phyloP scores from a whole-genome alignment of 306 rosid species.

The Rosa rugosa region DNA sequence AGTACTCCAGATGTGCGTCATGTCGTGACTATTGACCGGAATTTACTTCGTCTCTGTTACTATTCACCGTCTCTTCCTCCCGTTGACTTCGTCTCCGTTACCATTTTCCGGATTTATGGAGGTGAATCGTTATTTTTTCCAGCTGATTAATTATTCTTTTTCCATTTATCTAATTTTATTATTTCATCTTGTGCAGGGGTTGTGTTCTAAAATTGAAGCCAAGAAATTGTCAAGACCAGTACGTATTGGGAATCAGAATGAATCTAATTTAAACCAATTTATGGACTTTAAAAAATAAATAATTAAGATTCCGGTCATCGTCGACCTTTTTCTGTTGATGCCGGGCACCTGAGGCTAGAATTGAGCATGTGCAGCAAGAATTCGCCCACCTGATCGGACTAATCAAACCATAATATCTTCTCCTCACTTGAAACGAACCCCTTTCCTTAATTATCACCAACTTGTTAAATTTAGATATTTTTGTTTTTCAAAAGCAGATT shows the following conservation, averaged over 20 bases:
- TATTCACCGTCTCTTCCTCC: background rate
- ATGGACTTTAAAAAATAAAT: background rate
- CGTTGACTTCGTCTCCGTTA: background rate
- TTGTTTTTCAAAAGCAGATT: background rate
- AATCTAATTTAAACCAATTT: background rate
- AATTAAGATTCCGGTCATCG: background rate
- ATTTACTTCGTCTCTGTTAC: background rate
- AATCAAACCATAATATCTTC: background rate
- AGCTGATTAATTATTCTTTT: background rate
- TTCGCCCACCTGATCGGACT: background rate
- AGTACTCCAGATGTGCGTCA: background rate
- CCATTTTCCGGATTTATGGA: background rate
- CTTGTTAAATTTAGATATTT: background rate
- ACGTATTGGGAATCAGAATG: background rate
- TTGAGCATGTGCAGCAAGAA: background rate
- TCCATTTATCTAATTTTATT: background rate
- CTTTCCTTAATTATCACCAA: background rate
- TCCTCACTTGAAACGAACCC: background rate
- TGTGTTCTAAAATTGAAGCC: background rate
- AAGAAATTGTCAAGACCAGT: background rate
- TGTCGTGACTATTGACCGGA: background rate
- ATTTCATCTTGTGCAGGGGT: background rate
- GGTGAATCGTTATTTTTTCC: background rate
- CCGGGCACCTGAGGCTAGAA: slow-evolving; percentile 17
- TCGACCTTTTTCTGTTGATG: background rate